Evolutionary conservation across 192 early-diverging fungal species (phyloP), one percentile per base, ranked within the genome.

Genomic region (Thoreauomyces humboldtii): DNA sequence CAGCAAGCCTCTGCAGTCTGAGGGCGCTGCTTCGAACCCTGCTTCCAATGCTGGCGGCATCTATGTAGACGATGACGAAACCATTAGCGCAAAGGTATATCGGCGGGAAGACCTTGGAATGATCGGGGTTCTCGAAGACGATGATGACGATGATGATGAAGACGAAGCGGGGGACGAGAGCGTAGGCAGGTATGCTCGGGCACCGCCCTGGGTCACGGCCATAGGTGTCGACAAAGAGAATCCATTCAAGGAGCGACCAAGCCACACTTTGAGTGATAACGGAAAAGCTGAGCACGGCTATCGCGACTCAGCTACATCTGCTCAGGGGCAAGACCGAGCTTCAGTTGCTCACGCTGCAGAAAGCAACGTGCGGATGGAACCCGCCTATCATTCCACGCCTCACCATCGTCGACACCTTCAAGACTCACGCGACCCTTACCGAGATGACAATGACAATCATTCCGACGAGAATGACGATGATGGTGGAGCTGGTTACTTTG

Each of bases 31-130:
- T 24, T 34, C 28, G 27, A 21, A 65, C n/a, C 24, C 33, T 3
- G 48, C 11, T n/a, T 4, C 4, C 35, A 48, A 50, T 22, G 50
- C 59, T 7, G 63, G 55, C 27, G 66, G 65, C 12, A 66, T 73
- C 34, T 70, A 72, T 59, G 71, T 72, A 7, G 73, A 76, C 15
- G 73, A 74, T 12, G 81, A 83, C 59, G 81, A 83, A 59, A 83
- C 81, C 12, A 80, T 83, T 21, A 77, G 74, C 21, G 43, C 43
- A 7, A 59, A 78, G 24, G 78, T 83, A 7, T 79, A 58, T 67
- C 32, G 65, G 28, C 50, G 25, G 29, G 3, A 56, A 12, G 31
- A 21, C 22, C 29, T 52, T 7, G 9, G 50, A 17, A 38, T 34
- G 47, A 29, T 75, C 34, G 76, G 74, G 4, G 74, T 78, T 12